Percentiles rank a stretch among this genome's conserved stretches.
Conservation (phyloP, 169 alveolate species). For the Perkinsus chesapeaki region DNA sequence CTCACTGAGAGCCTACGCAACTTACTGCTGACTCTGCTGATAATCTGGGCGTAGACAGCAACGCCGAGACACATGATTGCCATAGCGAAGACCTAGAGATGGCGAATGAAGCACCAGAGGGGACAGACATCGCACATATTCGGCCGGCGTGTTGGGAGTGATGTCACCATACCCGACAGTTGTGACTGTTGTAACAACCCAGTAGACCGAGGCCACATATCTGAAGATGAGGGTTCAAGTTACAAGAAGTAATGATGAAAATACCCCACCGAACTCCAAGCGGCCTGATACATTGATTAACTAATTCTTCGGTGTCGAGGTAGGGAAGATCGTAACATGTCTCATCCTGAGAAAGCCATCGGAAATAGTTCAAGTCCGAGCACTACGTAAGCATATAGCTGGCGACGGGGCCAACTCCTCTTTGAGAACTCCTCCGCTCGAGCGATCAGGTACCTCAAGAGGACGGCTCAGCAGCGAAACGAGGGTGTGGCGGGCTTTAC, state of each 20-base stretch:
- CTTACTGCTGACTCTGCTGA: not conserved
- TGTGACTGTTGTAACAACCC: not conserved
- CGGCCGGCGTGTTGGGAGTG: not conserved
- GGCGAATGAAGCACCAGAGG: not conserved
- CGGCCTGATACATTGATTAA: not conserved
- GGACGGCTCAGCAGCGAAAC: too few species aligned
- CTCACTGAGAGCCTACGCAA: not conserved
- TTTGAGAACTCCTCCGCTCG: not conserved
- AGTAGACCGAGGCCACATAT: constrained; percentile 4
- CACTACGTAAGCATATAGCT: not conserved
- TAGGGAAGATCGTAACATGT: not conserved
- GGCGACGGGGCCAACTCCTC: not conserved
- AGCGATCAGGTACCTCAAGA: not conserved
- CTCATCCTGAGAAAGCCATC: not conserved
- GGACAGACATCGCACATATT: not conserved
- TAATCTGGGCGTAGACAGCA: not conserved
- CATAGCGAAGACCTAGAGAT: not conserved
- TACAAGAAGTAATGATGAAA: not conserved
- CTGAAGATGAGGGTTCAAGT: not conserved
- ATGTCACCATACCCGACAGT: constrained; percentile 8
- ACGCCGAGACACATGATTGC: constrained; percentile 3
- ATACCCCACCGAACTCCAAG: not conserved
- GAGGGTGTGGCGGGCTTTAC: too few species aligned
- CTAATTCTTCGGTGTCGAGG: not conserved
- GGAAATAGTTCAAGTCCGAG: not conserved